Evolutionary conservation across 148 eudicot genomes (phyloP).

Genomic region (Tetragonia tetragonoides): DNA sequence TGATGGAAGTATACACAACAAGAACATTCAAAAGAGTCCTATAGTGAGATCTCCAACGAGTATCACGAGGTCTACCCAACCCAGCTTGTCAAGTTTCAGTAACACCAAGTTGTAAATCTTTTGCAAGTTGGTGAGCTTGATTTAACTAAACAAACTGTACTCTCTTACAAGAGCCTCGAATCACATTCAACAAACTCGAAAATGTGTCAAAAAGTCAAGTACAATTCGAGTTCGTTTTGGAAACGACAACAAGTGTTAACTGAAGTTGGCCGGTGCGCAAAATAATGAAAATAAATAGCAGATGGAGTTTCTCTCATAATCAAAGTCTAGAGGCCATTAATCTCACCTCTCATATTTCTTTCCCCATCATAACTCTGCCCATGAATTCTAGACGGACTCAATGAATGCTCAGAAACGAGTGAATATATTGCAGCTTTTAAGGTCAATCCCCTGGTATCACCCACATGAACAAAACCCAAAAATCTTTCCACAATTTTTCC

Average conservation of each 20-base stretch:
- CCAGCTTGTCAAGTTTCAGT: too few relatives aligned
- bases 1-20: too few relatives aligned
- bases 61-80: too few relatives aligned
- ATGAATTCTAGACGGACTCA: constrained; percentile 3
- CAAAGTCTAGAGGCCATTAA: constrained; percentile 12
- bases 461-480: constrained; percentile 17
- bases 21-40: too few relatives aligned
- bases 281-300: neutral
- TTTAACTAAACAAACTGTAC: too few relatives aligned
- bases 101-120: too few relatives aligned
- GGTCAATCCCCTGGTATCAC: neutral
- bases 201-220: too few relatives aligned
- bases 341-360: constrained; percentile 17
- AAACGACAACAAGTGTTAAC: neutral
- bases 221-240: neutral
- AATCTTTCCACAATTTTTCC: neutral
- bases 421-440: constrained; percentile 12
- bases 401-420: neutral
- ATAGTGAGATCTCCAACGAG: too few relatives aligned
- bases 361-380: constrained; percentile 25
- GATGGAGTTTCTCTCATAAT: neutral
- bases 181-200: too few relatives aligned
- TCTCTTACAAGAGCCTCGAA: too few relatives aligned
- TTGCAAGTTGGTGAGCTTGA: too few relatives aligned
- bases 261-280: neutral